Conservation (phyloP, 352 stramenopile species). For the Blastocystis hominis region DNA sequence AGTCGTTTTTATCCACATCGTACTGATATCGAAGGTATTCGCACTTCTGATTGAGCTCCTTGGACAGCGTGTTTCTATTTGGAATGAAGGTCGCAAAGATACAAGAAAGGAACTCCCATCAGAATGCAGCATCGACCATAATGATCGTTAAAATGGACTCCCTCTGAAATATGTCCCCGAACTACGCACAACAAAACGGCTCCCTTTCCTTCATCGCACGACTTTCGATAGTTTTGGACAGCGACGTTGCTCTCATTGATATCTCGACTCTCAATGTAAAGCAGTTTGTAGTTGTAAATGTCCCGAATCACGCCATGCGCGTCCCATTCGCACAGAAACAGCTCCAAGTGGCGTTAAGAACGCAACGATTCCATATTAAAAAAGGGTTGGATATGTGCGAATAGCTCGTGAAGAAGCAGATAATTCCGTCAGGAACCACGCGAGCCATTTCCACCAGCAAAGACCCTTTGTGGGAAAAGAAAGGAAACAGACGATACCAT, state of each 20-base stretch:
- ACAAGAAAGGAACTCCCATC: constrained; percentile 98
- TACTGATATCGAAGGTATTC: constrained; percentile 85
- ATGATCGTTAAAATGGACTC: constrained; percentile 98
- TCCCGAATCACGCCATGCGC: constrained; percentile 79
- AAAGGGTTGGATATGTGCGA: constrained; percentile 79
- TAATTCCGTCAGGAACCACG: constrained; percentile 88
- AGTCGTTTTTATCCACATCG: constrained; percentile 67
- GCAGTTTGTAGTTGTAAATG: constrained; percentile 86
- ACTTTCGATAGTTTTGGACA: constrained; percentile 93
- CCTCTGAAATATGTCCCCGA: constrained; percentile 93
- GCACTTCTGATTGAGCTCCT: constrained; percentile 80
- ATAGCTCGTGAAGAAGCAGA: constrained; percentile 98
- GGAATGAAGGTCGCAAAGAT: constrained; percentile 71
- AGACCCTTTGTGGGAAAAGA: constrained; percentile 83
- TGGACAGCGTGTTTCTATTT: constrained; percentile 61
- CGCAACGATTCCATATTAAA: no score
- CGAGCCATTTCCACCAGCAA: constrained; percentile 84
- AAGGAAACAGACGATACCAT: background rate
- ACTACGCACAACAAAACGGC: constrained; percentile 96
- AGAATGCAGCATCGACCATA: constrained; percentile 92
- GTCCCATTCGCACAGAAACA: constrained; percentile 42
- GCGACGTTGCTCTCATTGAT: constrained; percentile 95
- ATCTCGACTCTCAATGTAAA: constrained; percentile 99
- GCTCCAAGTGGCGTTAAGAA: constrained; percentile 10
- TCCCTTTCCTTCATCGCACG: constrained; percentile 85